Evolutionary conservation across 768 basidiomycete genomes (phyloP).

Genomic region (Trametes cinnabarina): DNA sequence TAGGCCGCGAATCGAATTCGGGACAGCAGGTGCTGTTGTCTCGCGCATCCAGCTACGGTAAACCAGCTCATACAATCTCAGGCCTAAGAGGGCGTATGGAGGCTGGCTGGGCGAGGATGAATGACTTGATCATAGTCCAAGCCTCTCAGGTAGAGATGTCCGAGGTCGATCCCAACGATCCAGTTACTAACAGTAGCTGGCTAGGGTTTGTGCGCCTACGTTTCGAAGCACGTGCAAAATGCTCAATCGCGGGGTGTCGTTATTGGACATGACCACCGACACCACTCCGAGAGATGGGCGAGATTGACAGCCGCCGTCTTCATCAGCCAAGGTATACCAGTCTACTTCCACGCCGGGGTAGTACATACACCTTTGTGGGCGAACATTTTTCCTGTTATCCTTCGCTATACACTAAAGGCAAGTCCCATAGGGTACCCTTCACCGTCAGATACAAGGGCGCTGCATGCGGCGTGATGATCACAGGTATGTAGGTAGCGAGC

Average conservation of each 20-base stretch:
- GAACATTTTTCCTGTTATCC: background rate
- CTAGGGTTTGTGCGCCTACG: constrained; percentile 78
- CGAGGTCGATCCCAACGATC: background rate
- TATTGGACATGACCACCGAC: constrained; percentile 82
- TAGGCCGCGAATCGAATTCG: constrained; percentile 78
- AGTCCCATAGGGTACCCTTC: constrained; percentile 69
- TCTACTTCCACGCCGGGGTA: constrained; percentile 64
- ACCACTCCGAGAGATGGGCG: constrained; percentile 80
- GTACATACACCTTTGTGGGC: constrained; percentile 78
- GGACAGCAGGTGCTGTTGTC: constrained; percentile 67
- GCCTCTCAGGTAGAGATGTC: constrained; percentile 62
- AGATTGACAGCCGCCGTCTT: constrained; percentile 72
- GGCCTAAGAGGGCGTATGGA: constrained; percentile 83
- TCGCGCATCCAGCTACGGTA: background rate
- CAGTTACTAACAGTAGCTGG: background rate
- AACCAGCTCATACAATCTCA: constrained; percentile 23
- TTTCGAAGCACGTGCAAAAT: constrained; percentile 48
- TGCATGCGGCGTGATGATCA: constrained; percentile 88
- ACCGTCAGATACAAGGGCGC: constrained; percentile 63
- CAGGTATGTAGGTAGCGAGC: constrained; percentile 45
- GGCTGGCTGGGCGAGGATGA: constrained; percentile 90
- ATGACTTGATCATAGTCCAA: constrained; percentile 80
- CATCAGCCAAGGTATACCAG: constrained; percentile 58
- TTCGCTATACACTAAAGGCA: background rate
- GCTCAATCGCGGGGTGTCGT: constrained; percentile 68